Evolutionary conservation across 768 basidiomycete species (phyloP).

Genomic region (Glaciozyma martinii): DNA sequence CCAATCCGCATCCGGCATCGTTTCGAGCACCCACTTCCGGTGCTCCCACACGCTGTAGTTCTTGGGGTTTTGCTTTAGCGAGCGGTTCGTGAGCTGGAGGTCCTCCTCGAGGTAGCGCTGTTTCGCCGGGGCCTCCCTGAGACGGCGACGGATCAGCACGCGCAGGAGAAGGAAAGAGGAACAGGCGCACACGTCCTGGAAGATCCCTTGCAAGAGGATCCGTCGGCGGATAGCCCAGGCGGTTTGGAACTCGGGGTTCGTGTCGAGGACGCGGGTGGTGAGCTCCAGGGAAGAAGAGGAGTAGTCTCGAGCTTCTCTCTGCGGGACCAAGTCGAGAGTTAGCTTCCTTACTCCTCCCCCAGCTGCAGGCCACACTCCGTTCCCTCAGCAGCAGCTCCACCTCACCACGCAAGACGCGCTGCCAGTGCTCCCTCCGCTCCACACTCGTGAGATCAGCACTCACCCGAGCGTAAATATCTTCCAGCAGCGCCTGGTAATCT

Average conservation of each 20-base stretch:
- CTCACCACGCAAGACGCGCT: not conserved
- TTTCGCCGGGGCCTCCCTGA: constrained; percentile 54
- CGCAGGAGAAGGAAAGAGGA: not conserved
- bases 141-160: not conserved
- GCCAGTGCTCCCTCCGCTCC: constrained; percentile 3
- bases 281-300: constrained; percentile 64
- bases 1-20: constrained; percentile 73
- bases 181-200: not conserved
- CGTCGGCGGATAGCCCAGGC: constrained; percentile 88
- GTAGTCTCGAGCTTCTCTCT: constrained; percentile 67
- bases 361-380: not conserved
- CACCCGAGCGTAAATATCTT: constrained; percentile 59
- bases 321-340: constrained; percentile 3
- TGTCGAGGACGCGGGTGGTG: constrained; percentile 63
- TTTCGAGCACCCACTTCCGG: constrained; percentile 84
- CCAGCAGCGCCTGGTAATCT: constrained; percentile 60
- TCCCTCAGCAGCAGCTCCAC: not conserved
- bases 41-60: constrained; percentile 99
- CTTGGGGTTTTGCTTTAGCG: constrained; percentile 79
- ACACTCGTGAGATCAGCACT: constrained; percentile 30
- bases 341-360: not conserved
- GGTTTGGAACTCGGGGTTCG: constrained; percentile 94
- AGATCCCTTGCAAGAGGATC: constrained; percentile 59
- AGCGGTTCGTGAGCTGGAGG: constrained; percentile 65
- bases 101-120: constrained; percentile 63